Conservation (phyloP, 257 asterid species). For the Rhazya stricta region DNA sequence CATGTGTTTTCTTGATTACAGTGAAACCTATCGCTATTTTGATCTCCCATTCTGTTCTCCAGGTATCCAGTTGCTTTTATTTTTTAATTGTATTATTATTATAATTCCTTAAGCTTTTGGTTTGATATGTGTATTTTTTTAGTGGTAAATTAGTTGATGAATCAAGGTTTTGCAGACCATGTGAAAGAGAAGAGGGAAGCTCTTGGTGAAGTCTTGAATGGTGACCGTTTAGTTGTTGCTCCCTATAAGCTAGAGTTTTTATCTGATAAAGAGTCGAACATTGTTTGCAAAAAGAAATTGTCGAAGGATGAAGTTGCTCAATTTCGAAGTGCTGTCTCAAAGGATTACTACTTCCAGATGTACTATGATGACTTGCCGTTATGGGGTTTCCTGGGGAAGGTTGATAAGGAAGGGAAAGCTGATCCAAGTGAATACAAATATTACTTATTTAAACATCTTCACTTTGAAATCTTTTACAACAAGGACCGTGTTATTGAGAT, state of each 20-base stretch:
- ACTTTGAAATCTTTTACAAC: conserved; percentile 36
- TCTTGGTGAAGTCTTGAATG: conserved; percentile 43
- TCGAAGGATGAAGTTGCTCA: conserved; percentile 30
- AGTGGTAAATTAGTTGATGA: neutral
- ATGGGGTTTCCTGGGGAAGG: conserved; percentile 43
- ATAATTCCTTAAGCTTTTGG: neutral
- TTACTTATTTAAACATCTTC: conserved; percentile 38
- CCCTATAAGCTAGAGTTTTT: conserved; percentile 37
- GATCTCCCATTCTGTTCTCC: conserved; percentile 55
- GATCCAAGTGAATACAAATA: conserved; percentile 32
- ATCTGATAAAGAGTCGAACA: conserved; percentile 30
- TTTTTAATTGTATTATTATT: neutral
- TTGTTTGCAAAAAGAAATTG: conserved; percentile 33
- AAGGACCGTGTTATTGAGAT: conserved; percentile 36
- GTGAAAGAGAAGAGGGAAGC: conserved; percentile 40
- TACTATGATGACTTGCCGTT: conserved; percentile 39
- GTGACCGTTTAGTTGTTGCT: conserved; percentile 40
- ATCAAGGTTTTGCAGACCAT: conserved; percentile 20
- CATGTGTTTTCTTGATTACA: conserved; percentile 19
- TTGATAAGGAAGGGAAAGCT: conserved; percentile 32
- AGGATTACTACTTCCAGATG: conserved; percentile 42
- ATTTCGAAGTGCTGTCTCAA: conserved; percentile 35
- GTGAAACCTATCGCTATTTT: conserved; percentile 49
- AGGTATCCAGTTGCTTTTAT: conserved; percentile 20
- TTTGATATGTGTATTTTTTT: neutral